These are phyloP conservation scores for Camelina sativa DNA, from an alignment of 345 rosid species.

Conservation along the genomic window DNA sequence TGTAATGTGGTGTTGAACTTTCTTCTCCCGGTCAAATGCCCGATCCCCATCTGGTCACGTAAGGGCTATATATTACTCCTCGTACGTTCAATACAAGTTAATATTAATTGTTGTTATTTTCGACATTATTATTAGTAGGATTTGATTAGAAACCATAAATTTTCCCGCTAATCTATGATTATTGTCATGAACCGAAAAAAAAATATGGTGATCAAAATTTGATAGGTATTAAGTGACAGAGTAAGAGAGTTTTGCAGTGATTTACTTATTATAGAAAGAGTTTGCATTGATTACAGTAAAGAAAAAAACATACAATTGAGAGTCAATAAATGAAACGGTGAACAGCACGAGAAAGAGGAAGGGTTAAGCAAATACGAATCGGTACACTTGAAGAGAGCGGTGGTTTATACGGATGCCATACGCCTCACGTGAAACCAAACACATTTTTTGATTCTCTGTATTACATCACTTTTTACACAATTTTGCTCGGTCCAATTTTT, in stretches of 20 bases:
- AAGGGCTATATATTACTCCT: slow-evolving; percentile 9
- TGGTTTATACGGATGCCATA: slow-evolving; percentile 41
- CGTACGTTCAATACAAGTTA: background rate
- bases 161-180: background rate
- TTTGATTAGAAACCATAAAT: background rate
- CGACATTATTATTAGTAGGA: background rate
- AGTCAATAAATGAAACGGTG: slow-evolving; percentile 32
- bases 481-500: slow-evolving; percentile 20
- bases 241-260: too few relatives aligned
- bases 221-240: too few relatives aligned
- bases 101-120: background rate
- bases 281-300: background rate
- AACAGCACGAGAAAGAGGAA: slow-evolving; percentile 33
- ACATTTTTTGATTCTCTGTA: background rate
- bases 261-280: background rate
- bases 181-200: background rate
- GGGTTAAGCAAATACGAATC: slow-evolving; percentile 36
- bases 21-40: slow-evolving; percentile 25
- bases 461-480: slow-evolving; percentile 22
- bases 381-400: slow-evolving; percentile 35
- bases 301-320: background rate
- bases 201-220: background rate
- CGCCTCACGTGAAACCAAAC: slow-evolving; percentile 29
- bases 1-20: slow-evolving; percentile 28
- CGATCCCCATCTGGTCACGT: slow-evolving; percentile 18